Percentiles rank a stretch among this genome's conserved stretches.
Conservation (phyloP, 2,329 filamentous ascomycete species). For the Aureobasidium lini region DNA sequence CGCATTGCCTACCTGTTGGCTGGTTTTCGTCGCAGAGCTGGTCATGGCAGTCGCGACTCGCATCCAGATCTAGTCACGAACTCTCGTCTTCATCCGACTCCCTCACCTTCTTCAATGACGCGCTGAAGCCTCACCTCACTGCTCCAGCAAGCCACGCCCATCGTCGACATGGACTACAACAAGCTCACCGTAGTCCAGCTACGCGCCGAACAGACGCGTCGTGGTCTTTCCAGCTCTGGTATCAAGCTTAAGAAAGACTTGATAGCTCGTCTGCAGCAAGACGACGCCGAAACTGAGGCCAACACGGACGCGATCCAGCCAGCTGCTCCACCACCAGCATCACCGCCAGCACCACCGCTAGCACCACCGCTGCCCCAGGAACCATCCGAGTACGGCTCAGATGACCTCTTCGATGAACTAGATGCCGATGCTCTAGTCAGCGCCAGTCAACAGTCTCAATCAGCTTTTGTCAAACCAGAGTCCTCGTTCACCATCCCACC, state of each 20-base stretch:
- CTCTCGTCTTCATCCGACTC: background rate
- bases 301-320: background rate
- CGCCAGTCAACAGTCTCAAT: constrained; percentile 3
- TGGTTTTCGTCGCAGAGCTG: background rate
- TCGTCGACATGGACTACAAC: background rate
- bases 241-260: constrained; percentile 3
- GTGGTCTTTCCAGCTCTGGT: background rate
- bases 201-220: background rate
- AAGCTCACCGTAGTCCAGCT: background rate
- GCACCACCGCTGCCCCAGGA: background rate
- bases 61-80: no score
- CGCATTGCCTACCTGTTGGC: no score
- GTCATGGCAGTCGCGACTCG: background rate
- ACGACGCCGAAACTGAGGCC: background rate
- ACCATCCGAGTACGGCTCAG: background rate
- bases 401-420: constrained; percentile 5
- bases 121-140: background rate
- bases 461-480: background rate
- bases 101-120: background rate
- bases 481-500: background rate
- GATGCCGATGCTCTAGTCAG: background rate
- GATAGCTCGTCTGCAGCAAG: background rate
- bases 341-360: no score
- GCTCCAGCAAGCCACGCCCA: background rate
- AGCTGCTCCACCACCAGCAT: background rate